A percentile compares a stretch with the other conserved stretches of the same genome.
Conservation (phyloP, 75 land plant genomes). For the Azolla pinnata region DNA sequence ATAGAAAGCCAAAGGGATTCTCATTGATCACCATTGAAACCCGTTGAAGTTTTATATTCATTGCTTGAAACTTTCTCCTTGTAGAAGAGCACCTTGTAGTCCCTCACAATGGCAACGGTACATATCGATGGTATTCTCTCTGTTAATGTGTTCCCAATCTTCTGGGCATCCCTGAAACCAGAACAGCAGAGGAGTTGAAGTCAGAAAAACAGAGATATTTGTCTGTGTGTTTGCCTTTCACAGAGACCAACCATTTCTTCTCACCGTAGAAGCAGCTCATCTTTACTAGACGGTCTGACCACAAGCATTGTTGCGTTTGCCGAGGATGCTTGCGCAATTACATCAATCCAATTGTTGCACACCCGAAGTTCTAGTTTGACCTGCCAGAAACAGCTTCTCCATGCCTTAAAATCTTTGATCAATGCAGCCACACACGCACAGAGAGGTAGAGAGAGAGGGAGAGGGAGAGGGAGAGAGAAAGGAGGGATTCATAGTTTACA, state of each 20-base stretch:
- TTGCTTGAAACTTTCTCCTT: not conserved
- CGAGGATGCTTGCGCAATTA: constrained; percentile 30
- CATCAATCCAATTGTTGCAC: constrained; percentile 32
- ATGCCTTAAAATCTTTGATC: too few relatives aligned
- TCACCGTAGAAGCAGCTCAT: constrained; percentile 15
- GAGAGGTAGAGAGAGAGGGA: too few relatives aligned
- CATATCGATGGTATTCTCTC: not conserved
- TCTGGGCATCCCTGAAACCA: not conserved
- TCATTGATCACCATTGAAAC: not conserved
- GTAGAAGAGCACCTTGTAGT: constrained; percentile 1
- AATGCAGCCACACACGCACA: too few relatives aligned
- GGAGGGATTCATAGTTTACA: too few relatives aligned
- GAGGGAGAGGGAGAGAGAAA: too few relatives aligned
- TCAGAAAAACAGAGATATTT: not conserved
- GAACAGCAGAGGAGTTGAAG: not conserved
- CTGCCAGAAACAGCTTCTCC: too few relatives aligned
- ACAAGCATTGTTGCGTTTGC: constrained; percentile 31
- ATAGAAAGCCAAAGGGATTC: not conserved
- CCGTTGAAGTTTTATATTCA: not conserved
- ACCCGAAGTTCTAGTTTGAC: too few relatives aligned
- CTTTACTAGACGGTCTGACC: constrained; percentile 22
- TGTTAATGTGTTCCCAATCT: not conserved
- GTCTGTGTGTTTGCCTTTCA: not conserved
- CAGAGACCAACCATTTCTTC: too few relatives aligned
- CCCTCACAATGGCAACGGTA: constrained; percentile 1